A percentile compares a stretch with the other conserved stretches of the same genome.
Conservation (phyloP, 352 stramenopile genomes). For the Globisporangium paddicum region DNA sequence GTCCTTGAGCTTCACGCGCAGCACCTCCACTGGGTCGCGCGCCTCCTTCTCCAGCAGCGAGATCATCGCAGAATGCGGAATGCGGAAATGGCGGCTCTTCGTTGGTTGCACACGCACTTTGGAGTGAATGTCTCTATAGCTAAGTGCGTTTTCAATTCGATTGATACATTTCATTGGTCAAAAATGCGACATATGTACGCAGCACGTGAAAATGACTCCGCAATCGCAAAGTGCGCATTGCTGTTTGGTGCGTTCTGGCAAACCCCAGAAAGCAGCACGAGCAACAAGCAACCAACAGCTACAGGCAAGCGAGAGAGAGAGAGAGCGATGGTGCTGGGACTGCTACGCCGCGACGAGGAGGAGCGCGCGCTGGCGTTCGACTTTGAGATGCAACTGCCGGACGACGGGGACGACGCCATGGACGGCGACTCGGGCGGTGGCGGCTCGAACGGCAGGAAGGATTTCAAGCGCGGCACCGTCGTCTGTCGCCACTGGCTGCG, state of each 20-base stretch:
- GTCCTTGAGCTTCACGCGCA: constrained; percentile 81
- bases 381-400: constrained; percentile 74
- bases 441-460: constrained; percentile 59
- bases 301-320: background rate
- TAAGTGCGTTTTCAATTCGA: background rate
- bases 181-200: too few relatives aligned
- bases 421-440: constrained; percentile 31
- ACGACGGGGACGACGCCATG: constrained; percentile 58
- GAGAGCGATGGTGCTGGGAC: constrained; percentile 62
- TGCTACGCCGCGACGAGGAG: constrained; percentile 76
- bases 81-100: background rate
- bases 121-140: background rate
- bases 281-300: background rate
- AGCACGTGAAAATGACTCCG: too few relatives aligned
- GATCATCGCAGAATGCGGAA: constrained; percentile 57
- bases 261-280: background rate
- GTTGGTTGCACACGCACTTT: background rate
- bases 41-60: constrained; percentile 82
- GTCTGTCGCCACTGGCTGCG: constrained; percentile 97
- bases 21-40: constrained; percentile 74
- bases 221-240: too few relatives aligned
- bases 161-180: background rate
- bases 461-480: constrained; percentile 92
- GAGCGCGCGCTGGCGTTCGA: constrained; percentile 77
- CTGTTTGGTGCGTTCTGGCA: too few relatives aligned